These are phyloP conservation scores for Moesziomyces globuligerus DNA, from an alignment of 1,284 basidiomycete genomes.

Conservation along the genomic window DNA sequence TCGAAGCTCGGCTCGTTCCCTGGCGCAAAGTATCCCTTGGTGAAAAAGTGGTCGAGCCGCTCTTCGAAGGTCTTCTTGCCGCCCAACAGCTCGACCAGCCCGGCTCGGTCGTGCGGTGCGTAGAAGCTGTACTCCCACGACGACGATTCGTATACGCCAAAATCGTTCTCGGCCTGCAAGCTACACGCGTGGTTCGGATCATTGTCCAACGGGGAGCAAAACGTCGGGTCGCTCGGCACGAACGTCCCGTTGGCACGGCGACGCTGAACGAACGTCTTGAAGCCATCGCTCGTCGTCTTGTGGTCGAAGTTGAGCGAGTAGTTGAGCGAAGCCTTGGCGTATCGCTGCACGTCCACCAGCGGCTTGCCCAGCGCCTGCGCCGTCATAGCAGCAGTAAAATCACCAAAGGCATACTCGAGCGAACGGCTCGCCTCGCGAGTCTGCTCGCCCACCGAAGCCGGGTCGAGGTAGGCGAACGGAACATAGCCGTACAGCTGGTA, in stretches of 20 bases:
- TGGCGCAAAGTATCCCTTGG: slow-evolving; percentile 44
- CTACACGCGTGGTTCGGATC: slow-evolving; percentile 42
- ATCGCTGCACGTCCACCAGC: slow-evolving; percentile 18
- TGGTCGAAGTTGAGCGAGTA: slow-evolving; percentile 58
- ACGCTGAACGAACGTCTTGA: slow-evolving; percentile 52
- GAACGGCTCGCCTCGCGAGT: slow-evolving; percentile 57
- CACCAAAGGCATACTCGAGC: slow-evolving; percentile 67
- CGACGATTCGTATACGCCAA: slow-evolving; percentile 53
- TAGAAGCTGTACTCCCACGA: slow-evolving; percentile 60
- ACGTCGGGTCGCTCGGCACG: slow-evolving; percentile 41
- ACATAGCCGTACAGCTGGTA: slow-evolving; percentile 53
- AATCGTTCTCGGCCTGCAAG: slow-evolving; percentile 54
- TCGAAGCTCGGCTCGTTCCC: slow-evolving; percentile 62
- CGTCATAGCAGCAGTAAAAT: slow-evolving; percentile 70
- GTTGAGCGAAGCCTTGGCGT: slow-evolving; percentile 39
- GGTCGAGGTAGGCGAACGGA: slow-evolving; percentile 54
- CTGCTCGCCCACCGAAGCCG: slow-evolving; percentile 50
- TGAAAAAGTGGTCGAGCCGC: slow-evolving; percentile 58
- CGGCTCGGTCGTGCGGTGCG: slow-evolving; percentile 55
- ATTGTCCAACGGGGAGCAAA: slow-evolving; percentile 53
- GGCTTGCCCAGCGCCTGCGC: slow-evolving; percentile 42
- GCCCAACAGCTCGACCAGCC: slow-evolving; percentile 54
- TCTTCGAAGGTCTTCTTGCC: slow-evolving; percentile 45
- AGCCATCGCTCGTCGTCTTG: slow-evolving; percentile 37
- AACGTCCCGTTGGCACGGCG: slow-evolving; percentile 53